These are phyloP conservation scores for sweet orange (Citrus sinensis) DNA, from an alignment of 345 rosid species.

Conservation along the genomic window DVS_A1.0 CM039165.1:30649501-30650000, in stretches of 20 bases:
- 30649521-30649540: neutral
- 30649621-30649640: neutral
- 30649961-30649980: slow-evolving; percentile 77
- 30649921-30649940: slow-evolving; percentile 89
- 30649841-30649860: slow-evolving; percentile 96
- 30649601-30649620: neutral
- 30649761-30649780: slow-evolving; percentile 3
- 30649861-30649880: slow-evolving; percentile 83
- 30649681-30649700: neutral
- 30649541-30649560: neutral
- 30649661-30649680: neutral
- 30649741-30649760: neutral
- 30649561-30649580: neutral
- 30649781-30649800: neutral
- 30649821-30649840: slow-evolving; percentile 88
- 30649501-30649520: neutral
- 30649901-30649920: slow-evolving; percentile 92
- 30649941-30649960: slow-evolving; percentile 81
- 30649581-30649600: neutral
- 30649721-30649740: neutral
- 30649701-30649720: neutral
- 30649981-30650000: slow-evolving; percentile 58
- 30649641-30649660: neutral
- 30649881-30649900: slow-evolving; percentile 92
- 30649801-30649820: slow-evolving; percentile 67